Percentiles rank a stretch among this genome's conserved stretches.
Conservation (phyloP, 1,284 basidiomycete genomes). For the Fomitopsis palustris region DNA sequence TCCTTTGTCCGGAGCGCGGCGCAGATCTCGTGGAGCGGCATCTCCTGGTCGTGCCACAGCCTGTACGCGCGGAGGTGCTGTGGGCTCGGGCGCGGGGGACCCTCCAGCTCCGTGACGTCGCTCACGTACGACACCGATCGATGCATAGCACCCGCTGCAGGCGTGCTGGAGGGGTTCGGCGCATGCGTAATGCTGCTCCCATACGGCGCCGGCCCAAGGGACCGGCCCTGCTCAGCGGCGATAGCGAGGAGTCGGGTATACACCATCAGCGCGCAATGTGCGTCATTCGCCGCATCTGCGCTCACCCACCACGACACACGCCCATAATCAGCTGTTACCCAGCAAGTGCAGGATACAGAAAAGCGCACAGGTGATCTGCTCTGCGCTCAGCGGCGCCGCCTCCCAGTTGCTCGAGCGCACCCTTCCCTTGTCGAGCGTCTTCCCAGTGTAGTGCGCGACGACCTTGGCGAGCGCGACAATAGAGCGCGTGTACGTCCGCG, state of each 20-base stretch:
- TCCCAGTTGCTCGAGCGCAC: conserved; percentile 62
- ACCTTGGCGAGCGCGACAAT: conserved; percentile 54
- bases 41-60: conserved; percentile 46
- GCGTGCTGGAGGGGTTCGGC: background rate
- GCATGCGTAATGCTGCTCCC: conserved; percentile 26
- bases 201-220: conserved; percentile 27
- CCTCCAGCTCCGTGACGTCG: background rate
- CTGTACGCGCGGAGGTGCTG: conserved; percentile 55
- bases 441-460: conserved; percentile 46
- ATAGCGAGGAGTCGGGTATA: conserved; percentile 40
- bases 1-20: conserved; percentile 34
- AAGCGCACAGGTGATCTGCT: conserved; percentile 47
- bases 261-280: conserved; percentile 48
- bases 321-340: background rate
- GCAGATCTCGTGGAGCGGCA: conserved; percentile 48
- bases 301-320: too few species aligned
- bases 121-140: conserved; percentile 2
- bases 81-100: conserved; percentile 23
- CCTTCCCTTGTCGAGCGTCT: conserved; percentile 45
- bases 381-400: conserved; percentile 31
- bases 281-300: conserved; percentile 65
- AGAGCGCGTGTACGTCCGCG: conserved; percentile 34
- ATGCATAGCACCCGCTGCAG: background rate
- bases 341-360: background rate
- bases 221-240: conserved; percentile 26